Evolutionary conservation across 2,329 filamentous ascomycete genomes (phyloP), one percentile per base, ranked within the genome.

Genomic region (Talaromyces sp.): DNA sequence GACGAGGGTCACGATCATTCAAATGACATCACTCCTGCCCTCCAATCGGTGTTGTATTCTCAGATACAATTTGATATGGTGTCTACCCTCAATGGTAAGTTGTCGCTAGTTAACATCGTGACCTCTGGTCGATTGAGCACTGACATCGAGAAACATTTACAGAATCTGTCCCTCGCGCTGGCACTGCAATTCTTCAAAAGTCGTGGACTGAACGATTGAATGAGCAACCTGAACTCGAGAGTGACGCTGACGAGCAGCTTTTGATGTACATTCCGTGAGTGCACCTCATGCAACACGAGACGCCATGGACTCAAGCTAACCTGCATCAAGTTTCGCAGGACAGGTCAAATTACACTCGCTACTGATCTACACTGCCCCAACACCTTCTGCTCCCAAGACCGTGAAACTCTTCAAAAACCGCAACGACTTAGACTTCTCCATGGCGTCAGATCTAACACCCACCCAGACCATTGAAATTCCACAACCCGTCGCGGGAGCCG

Each of bases 311-410:
- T 15, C 17, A n/a, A 19, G 65, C 51, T 51, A 38, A 61, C 31
- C 8, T n/a, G 47, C 58, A 34, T 15, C 40, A 69, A 96, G 92
- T 1, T 99, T 99, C 81, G 93, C 93, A 1, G 93, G 91, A 58
- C 93, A 97, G 78, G 88, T 97, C 67, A 96, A 96, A 74, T 88
- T 99, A 0, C 93, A 98, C 80, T 89, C 91, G 29, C 88, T 99
- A 74, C 85, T 97, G 27, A 80, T 99, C 66, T 92, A 94, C 75
- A 91, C 92, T 1, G 92, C 91, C 1, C 83, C 87, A 49, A 87
- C 88, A 7, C 76, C 82, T 63, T 87, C 85, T 27, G 92, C 93
- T 2, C 95, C 95, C 1, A 86, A 86, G 68, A 97, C 92, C 2
- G 83, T 98, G 56, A 93, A 93, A 74, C 82, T 99, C 56, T 96